phyloP scores from a whole-genome alignment of 1,284 basidiomycete genomes.

The Heterobasidion occidentale region DNA sequence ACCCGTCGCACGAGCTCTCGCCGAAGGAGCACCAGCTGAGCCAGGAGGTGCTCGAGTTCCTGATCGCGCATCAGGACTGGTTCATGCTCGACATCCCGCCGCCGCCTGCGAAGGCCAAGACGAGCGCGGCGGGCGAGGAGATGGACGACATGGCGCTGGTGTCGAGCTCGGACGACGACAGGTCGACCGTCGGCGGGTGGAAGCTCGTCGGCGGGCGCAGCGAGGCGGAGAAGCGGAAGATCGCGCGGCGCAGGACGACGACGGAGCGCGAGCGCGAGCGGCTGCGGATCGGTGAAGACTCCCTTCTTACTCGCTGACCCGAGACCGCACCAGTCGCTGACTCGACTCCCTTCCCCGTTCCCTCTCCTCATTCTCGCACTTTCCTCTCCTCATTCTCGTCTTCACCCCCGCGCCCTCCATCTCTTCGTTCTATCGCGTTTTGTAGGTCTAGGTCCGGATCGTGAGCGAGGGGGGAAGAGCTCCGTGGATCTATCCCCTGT shows the following conservation, averaged over 20 bases:
- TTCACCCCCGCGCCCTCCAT: neutral
- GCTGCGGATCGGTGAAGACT: neutral
- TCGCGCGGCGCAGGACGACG: slow-evolving; percentile 47
- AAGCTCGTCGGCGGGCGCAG: slow-evolving; percentile 17
- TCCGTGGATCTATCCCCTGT: slow-evolving; percentile 6
- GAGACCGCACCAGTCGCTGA: neutral
- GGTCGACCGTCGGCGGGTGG: slow-evolving; percentile 37
- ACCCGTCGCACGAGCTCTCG: slow-evolving; percentile 77
- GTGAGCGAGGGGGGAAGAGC: neutral
- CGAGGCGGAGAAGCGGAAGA: slow-evolving; percentile 18
- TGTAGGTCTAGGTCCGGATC: neutral
- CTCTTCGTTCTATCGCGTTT: neutral
- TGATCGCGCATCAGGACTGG: slow-evolving; percentile 85
- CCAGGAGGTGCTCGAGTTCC: slow-evolving; percentile 88
- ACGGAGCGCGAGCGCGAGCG: slow-evolving; percentile 29
- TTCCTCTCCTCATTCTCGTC: neutral
- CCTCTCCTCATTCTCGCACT: neutral
- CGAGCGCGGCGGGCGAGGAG: slow-evolving; percentile 10
- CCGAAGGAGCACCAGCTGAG: slow-evolving; percentile 81
- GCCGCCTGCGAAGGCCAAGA: slow-evolving; percentile 33
- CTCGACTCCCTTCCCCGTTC: neutral
- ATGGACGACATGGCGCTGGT: slow-evolving; percentile 30
- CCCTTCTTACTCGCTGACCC: neutral
- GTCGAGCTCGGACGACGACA: slow-evolving; percentile 37
- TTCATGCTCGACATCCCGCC: slow-evolving; percentile 80